Evolutionary conservation across 305 asterid genomes (phyloP), one percentile per base, ranked within the genome.

Genomic region (Plantago coronopus): DNA sequence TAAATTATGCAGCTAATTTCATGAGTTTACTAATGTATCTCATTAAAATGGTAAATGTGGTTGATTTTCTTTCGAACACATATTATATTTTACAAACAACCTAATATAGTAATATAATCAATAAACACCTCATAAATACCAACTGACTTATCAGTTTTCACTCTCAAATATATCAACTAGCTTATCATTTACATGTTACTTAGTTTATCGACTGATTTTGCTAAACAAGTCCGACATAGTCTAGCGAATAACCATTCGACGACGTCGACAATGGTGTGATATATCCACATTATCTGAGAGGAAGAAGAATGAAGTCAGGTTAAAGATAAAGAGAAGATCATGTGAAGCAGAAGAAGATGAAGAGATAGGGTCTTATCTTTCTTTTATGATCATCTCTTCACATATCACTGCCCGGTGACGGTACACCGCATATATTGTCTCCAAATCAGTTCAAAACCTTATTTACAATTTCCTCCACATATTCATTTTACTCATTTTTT

Each of bases 321-420:
- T 13, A 67, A 40, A 66, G 79, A 77, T 66, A 72, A 68, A 64
- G 69, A 40, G 29, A 54, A 63, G 67, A 61, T n/a, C n/a, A n/a
- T 23, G 57, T 21, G 43, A 25, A 61, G 48, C 23, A 48, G 73
- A 69, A 78, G 87, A 81, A 64, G 78, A 71, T 65, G 43, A 70
- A 38, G 55, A 74, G 93, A 88, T 85, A 81, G 81, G 75, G 73
- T 73, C 94, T 85, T 88, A 88, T 85, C 96, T 73, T 63, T 38
- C 0, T 54, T 65, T 17, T 25, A 23, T 53, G 40, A 58, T 63
- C 71, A 73, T 31, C 78, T 56, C 38, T 63, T 57, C 18, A 20
- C 45, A 57, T 71, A 63, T 62, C 59, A 44, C 19, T 37, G 34
- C 20, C 45, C 74, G 48, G 37, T 45, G n/a, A 25, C 78, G 60